These are phyloP conservation scores for Kuraishia cidri DNA, from an alignment of 805 yeast genomes.

Conservation along the genomic window DNA sequence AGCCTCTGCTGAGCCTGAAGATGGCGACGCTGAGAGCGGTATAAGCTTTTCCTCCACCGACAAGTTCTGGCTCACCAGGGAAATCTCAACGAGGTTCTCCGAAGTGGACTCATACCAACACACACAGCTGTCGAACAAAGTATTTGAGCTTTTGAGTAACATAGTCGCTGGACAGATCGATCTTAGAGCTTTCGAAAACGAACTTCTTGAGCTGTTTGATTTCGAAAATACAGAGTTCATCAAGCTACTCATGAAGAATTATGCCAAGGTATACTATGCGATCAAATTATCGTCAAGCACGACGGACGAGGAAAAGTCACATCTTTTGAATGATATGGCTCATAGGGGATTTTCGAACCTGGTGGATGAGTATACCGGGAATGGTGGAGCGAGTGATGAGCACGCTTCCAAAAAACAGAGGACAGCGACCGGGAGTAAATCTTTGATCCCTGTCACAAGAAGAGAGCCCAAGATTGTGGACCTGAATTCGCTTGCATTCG, in stretches of 20 bases:
- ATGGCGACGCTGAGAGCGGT: background rate
- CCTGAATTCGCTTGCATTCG: slow-evolving; percentile 53
- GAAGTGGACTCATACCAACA: slow-evolving; percentile 27
- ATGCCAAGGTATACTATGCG: slow-evolving; percentile 17
- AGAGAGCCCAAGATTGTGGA: slow-evolving; percentile 50
- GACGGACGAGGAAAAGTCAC: slow-evolving; percentile 22
- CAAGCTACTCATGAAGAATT: slow-evolving; percentile 36
- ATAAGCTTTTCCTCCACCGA: background rate
- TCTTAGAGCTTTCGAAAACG: slow-evolving; percentile 39
- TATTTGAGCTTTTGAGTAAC: slow-evolving; percentile 30
- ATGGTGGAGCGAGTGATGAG: slow-evolving; percentile 1
- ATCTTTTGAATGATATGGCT: slow-evolving; percentile 33
- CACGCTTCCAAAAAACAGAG: slow-evolving; percentile 5
- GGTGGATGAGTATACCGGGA: slow-evolving; percentile 27
- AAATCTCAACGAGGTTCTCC: slow-evolving; percentile 24
- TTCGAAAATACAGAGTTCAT: slow-evolving; percentile 42
- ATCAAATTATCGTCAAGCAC: slow-evolving; percentile 15
- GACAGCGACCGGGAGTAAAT: slow-evolving; percentile 4
- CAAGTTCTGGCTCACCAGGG: slow-evolving; percentile 42
- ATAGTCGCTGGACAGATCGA: slow-evolving; percentile 15
- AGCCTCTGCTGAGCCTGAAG: slow-evolving; percentile 4
- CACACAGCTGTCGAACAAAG: slow-evolving; percentile 24
- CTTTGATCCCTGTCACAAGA: slow-evolving; percentile 4
- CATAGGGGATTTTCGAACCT: slow-evolving; percentile 28
- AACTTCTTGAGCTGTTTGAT: slow-evolving; percentile 43